Base-by-base conservation (phyloP, 2,329 filamentous ascomycete species). In the Trichophyton verrucosum region DNA sequence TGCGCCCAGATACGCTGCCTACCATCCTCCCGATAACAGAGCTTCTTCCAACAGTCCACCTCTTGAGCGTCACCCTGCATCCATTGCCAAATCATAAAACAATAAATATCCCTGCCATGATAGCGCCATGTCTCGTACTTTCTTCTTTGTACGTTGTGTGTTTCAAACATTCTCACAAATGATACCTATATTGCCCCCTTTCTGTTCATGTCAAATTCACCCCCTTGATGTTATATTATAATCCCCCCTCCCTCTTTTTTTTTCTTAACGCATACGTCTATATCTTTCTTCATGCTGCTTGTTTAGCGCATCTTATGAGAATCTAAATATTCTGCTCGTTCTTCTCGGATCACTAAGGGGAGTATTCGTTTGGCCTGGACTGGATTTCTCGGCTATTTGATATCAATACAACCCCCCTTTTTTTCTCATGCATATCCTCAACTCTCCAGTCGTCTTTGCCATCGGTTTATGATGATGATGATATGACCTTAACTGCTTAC, bases 1-100 rank as follows among this genome's bases (percentile, higher is more conserved):
- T 61, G 47, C 40, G n/a, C 36, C 36, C 58, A 56, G 30, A 58
- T 36, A 11, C 57, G 60, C 44, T 2, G 59, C 60, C n/a, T 63
- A 61, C 42, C 57, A 58, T 11, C 33, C 51, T 40, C 49, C 47
- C 6, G 46, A 55, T 1, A 2, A 44, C 6, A 40, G 55, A 30
- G 44, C 53, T 22, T 53, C 51, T 20, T 61, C 59, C 15, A 11
- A 17, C 20, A 63, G 61, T 15, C 59, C 61, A 8, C 36, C 55
- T 1, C 55, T 55, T 27, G 51, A 55, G 51, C 51, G 51, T 20
- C 51, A 55, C 9, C 51, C 51, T 27, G 51, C 30, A 8, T 33
- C 24, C 7, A 5, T 55, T 3, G 51, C 38, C 51, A 55, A 55
- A 17, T 55, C 51, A 55, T 55, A 36, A 38, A 30, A 38, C 33